phyloP scores from a whole-genome alignment of 495 filamentous ascomycete genomes.

The Tuber borchii region DNA sequence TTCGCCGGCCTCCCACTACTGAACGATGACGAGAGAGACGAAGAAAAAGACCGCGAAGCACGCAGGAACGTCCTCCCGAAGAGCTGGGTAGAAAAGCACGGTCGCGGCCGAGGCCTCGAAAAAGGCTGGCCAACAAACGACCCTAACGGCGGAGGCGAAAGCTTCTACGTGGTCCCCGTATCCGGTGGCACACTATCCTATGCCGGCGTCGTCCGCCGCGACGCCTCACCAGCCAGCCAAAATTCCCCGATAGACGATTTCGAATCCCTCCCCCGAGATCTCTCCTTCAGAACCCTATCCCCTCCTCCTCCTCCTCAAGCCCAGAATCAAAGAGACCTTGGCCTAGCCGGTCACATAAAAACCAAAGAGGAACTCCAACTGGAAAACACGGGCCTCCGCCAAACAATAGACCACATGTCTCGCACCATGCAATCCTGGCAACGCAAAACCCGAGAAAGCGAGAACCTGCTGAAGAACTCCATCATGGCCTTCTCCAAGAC shows the following conservation, averaged over 20 bases:
- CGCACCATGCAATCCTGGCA: conserved; percentile 38
- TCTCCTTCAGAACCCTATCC: not conserved
- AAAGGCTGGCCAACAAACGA: conserved; percentile 45
- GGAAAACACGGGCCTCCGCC: conserved; percentile 35
- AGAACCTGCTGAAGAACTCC: conserved; percentile 32
- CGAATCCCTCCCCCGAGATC: conserved; percentile 3
- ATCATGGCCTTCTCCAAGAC: conserved; percentile 32
- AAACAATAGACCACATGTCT: conserved; percentile 35
- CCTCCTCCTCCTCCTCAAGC: not conserved
- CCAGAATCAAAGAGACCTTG: conserved; percentile 10
- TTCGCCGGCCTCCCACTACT: conserved; percentile 82
- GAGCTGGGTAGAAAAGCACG: conserved; percentile 43
- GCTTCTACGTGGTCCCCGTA: conserved; percentile 88
- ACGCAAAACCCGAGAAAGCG: conserved; percentile 34
- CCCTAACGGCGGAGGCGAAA: conserved; percentile 26
- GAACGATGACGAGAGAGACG: conserved; percentile 7
- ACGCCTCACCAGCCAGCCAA: conserved; percentile 13
- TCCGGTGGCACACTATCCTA: conserved; percentile 85
- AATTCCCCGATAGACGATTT: conserved; percentile 19
- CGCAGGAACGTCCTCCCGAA: conserved; percentile 33
- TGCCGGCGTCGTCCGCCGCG: conserved; percentile 62
- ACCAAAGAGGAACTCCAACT: conserved; percentile 40
- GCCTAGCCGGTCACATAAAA: conserved; percentile 23
- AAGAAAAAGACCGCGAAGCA: conserved; percentile 22
- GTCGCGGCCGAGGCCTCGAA: conserved; percentile 46